A percentile compares a stretch with the other conserved stretches of the same genome.
phyloP scores from a whole-genome alignment of 208 protist genomes.

The Trichomonas gallinae region DNA sequence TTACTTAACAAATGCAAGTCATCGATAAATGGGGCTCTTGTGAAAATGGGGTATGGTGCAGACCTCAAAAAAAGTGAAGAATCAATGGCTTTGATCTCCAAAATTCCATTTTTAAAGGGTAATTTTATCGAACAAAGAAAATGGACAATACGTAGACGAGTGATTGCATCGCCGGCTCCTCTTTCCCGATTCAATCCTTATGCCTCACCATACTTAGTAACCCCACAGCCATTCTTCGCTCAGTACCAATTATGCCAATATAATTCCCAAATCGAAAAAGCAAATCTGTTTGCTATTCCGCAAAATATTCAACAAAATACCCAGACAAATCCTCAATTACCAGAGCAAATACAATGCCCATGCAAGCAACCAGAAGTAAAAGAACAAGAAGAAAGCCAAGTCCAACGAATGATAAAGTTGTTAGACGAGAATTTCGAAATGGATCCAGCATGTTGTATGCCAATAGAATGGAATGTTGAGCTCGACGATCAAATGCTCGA shows the following conservation, averaged over 20 bases:
- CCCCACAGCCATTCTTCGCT: background rate
- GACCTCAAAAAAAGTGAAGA: background rate
- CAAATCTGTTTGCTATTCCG: background rate
- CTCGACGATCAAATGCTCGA: background rate
- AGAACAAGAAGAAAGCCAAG: background rate
- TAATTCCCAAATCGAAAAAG: background rate
- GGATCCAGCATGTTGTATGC: background rate
- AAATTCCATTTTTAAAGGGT: background rate
- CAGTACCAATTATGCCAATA: background rate
- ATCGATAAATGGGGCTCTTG: background rate
- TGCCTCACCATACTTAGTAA: background rate
- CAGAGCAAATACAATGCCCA: background rate
- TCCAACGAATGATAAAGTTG: background rate
- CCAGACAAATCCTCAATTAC: background rate
- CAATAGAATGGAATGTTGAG: background rate
- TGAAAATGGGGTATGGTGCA: background rate
- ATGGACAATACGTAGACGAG: background rate
- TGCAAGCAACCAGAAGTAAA: background rate
- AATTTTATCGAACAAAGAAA: background rate
- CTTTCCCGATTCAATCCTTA: background rate
- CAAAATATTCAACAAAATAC: background rate
- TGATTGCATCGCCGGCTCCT: background rate
- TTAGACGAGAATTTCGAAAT: background rate
- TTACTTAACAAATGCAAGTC: constrained; percentile 16
- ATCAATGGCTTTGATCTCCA: background rate